These are phyloP conservation scores for Tricholoma saponaceum DNA, from an alignment of 768 basidiomycete genomes.

Conservation along the genomic window DNA sequence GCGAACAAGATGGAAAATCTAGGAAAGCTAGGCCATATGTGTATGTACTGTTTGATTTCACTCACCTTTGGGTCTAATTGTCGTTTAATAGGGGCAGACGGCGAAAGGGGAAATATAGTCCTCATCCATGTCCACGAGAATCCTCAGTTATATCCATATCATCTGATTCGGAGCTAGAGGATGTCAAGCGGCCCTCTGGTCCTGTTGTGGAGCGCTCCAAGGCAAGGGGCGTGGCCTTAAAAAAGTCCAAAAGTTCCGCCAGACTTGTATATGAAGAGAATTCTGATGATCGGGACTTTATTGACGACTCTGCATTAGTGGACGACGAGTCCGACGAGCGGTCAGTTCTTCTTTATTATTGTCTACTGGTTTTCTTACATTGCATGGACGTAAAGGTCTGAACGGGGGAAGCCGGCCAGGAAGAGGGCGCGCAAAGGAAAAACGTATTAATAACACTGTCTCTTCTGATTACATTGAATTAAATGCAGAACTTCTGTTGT, in stretches of 20 bases:
- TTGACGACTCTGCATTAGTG: background rate
- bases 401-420: background rate
- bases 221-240: background rate
- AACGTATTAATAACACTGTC: background rate
- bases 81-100: too few relatives aligned
- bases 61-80: too few relatives aligned
- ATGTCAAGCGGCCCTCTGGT: background rate
- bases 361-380: background rate
- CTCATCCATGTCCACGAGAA: background rate
- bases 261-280: background rate
- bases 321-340: background rate
- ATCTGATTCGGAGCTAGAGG: background rate
- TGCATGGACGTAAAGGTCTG: background rate
- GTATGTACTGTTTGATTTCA: too few relatives aligned
- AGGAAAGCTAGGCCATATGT: too few relatives aligned
- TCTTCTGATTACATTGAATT: background rate
- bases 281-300: too few relatives aligned
- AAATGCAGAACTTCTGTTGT: background rate
- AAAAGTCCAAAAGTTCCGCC: background rate
- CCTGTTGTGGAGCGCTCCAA: background rate
- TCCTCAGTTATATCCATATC: background rate
- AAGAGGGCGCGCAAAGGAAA: background rate
- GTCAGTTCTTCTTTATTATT: background rate
- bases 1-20: too few relatives aligned
- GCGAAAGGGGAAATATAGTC: too few relatives aligned